Conservation (phyloP, 805 yeast species). For the Zygosaccharomyces pseudorouxii region DNA sequence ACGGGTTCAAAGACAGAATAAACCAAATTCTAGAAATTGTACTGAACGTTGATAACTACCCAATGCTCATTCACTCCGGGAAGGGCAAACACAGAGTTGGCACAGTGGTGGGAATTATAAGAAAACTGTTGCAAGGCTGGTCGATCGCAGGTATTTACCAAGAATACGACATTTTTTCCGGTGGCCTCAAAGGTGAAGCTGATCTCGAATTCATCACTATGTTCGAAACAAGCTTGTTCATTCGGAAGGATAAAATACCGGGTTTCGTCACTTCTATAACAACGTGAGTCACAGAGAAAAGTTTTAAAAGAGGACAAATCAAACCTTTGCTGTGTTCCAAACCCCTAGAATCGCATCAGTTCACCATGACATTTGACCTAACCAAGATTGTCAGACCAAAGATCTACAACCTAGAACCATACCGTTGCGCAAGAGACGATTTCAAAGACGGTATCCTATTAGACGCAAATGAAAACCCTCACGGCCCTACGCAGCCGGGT, state of each 20-base stretch:
- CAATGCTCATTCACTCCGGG: constrained; percentile 85
- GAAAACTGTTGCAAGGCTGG: constrained; percentile 90
- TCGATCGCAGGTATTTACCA: constrained; percentile 87
- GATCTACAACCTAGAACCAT: constrained; percentile 77
- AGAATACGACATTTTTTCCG: constrained; percentile 88
- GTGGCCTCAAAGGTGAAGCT: constrained; percentile 80
- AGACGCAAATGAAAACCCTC: constrained; percentile 95
- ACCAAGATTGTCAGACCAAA: constrained; percentile 70
- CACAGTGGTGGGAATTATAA: constrained; percentile 82
- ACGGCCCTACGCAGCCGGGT: constrained; percentile 69
- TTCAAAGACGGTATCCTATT: constrained; percentile 80
- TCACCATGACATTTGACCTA: constrained; percentile 27
- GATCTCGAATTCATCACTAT: constrained; percentile 87
- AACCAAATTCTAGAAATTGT: constrained; percentile 52
- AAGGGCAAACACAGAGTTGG: constrained; percentile 98
- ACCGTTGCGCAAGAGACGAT: constrained; percentile 95
- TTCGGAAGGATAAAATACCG: constrained; percentile 51
- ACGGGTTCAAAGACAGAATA: constrained; percentile 56
- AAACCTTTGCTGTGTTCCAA: too few species aligned
- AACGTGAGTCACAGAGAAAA: constrained; percentile 5
- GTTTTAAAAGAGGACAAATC: neutral
- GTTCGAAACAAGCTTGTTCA: constrained; percentile 59
- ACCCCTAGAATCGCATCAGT: too few species aligned
- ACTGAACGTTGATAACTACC: constrained; percentile 66
- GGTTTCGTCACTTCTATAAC: constrained; percentile 42